Conservation (phyloP, 495 filamentous ascomycete genomes). For the Penicillium angulare region DNA sequence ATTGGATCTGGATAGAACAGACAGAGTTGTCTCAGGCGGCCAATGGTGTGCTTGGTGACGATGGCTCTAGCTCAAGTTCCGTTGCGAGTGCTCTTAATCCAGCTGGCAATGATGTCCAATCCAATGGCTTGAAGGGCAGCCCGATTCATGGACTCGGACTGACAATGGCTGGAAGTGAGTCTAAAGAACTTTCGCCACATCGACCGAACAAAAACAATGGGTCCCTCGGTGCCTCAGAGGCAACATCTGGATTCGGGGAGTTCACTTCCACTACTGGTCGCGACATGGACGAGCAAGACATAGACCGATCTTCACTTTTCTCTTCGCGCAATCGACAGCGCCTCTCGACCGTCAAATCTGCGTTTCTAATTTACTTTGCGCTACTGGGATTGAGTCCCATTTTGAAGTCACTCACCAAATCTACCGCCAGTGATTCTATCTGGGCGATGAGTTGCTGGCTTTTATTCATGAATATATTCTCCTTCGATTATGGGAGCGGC, state of each 20-base stretch:
- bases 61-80: slow-evolving; percentile 48
- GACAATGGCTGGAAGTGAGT: slow-evolving; percentile 34
- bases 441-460: slow-evolving; percentile 96
- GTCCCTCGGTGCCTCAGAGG: neutral
- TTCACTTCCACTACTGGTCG: neutral
- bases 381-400: slow-evolving; percentile 90
- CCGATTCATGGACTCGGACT: slow-evolving; percentile 50
- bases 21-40: slow-evolving; percentile 39
- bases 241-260: neutral
- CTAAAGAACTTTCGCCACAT: slow-evolving; percentile 23
- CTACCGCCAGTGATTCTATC: slow-evolving; percentile 86
- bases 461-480: slow-evolving; percentile 92
- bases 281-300: slow-evolving; percentile 14
- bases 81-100: slow-evolving; percentile 38
- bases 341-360: slow-evolving; percentile 79
- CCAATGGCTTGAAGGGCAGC: slow-evolving; percentile 27
- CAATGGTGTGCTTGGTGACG: slow-evolving; percentile 42
- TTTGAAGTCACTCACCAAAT: slow-evolving; percentile 87
- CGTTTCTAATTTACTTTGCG: slow-evolving; percentile 87
- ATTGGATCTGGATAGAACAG: slow-evolving; percentile 69
- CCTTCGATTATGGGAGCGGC: slow-evolving; percentile 87
- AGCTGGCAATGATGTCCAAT: slow-evolving; percentile 17
- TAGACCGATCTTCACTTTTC: slow-evolving; percentile 34
- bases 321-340: slow-evolving; percentile 65
- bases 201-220: slow-evolving; percentile 19